These are phyloP conservation scores for Pulicaria dysenterica DNA, from an alignment of 129 eudicot genomes.

Conservation along the genomic window DNA sequence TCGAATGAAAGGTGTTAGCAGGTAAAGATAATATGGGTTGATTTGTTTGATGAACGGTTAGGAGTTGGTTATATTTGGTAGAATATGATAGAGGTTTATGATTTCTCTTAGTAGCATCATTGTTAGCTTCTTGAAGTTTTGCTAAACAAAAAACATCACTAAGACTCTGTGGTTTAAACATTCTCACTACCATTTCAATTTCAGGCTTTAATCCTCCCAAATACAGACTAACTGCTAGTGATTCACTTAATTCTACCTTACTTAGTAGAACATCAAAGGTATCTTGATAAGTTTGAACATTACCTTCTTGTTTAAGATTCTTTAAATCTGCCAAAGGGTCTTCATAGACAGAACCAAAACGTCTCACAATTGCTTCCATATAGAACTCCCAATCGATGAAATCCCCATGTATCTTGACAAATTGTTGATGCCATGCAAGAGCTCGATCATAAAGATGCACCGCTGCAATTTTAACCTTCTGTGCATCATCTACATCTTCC, in stretches of 20 bases:
- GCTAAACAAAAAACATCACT: not conserved
- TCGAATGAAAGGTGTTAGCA: no score
- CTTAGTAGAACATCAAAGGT: not conserved
- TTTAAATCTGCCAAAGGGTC: not conserved
- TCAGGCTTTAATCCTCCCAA: not conserved
- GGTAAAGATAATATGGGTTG: no score
- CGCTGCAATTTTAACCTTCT: no score
- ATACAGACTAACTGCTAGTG: not conserved
- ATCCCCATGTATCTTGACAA: not conserved
- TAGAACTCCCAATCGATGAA: not conserved
- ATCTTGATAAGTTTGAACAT: not conserved
- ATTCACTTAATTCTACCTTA: not conserved
- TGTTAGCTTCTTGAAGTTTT: not conserved
- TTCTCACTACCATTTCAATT: not conserved
- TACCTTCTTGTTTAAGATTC: not conserved
- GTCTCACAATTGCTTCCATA: not conserved
- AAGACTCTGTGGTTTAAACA: not conserved
- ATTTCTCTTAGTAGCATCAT: not conserved
- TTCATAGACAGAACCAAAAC: not conserved
- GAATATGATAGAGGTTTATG: no score
- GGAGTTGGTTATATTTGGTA: no score
- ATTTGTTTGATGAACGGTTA: no score
- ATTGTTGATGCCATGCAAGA: not conserved
- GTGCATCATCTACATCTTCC: no score
- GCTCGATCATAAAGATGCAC: no score